Evolutionary conservation across 805 yeast genomes (phyloP), one percentile per base, ranked within the genome.

Genomic region (Maudiozyma pseudohumilis): DNA sequence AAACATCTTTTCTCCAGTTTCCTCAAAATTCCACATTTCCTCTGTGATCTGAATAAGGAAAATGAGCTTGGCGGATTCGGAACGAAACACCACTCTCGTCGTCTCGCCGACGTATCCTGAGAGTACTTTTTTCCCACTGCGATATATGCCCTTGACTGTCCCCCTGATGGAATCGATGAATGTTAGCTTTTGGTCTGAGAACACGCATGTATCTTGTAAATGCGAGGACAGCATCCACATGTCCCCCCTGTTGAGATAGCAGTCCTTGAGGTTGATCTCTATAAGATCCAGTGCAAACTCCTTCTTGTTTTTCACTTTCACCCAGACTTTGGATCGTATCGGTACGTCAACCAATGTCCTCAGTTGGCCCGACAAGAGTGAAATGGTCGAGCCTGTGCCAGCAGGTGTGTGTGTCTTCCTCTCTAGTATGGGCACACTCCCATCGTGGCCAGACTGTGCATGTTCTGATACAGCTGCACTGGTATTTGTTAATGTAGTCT

Each of bases 11-110:
- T 89, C 96, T 2, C 98, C 98, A 46, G 82, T 82, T 52, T 88
- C 96, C 59, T 92, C 97, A 59, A 92, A 92, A 56, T 87, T 86
- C 94, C 96, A 92, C 96, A 92, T 92, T 52, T 92, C 99, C 28
- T 81, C 72, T 1, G 96, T 83, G 43, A 88, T 75, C 55, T 92
- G 98, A 35, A 92, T 77, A 44, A 92, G 66, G 35, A 88, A 82
- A 12, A 85, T 73, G 40, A 89, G 64, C 40, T 82, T 74, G 2
- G 96, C 94, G 29, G 95, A 80, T 50, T 89, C 96, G 1, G 96
- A 86, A 33, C 99, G 70, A 56, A 83, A 89, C 0, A 87, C 84
- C 21, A 92, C 63, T 46, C 79, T 80, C 3, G 98, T 88, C 20
- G 74, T 66, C 15, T 67, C 68, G 2, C 88, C 83, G 33, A 89